Base-by-base conservation (phyloP, 148 eudicot genomes). In the Polygonum aviculare region DNA sequence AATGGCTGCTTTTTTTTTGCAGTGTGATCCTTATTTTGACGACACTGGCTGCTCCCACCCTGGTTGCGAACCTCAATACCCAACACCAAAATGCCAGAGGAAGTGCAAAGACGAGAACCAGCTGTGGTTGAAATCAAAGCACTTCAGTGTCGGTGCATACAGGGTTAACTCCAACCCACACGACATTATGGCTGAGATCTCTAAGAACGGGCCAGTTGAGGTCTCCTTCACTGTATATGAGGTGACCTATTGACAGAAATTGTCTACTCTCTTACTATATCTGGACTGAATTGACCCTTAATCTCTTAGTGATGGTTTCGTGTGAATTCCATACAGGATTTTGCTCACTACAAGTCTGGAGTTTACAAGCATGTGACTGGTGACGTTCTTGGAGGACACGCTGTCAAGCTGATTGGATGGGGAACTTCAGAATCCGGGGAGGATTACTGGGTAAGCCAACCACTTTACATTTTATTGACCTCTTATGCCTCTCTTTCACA, bases 11-110 rank as follows among this genome's bases (percentile, higher is more conserved):
- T 67, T 62, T 39, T 47, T 16, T 59, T 84, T 72, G 84, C 90
- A 90, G 93, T 94, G 98, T 83, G 98, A 94, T 84, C 98, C 98
- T 2, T 94, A 94, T 81, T 94, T 94, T 77, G 98, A 94, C 73
- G 81, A 79, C 59, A 81, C 76, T 41, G 98, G 98, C 22, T 94
- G 98, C 76, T 84, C 87, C 12, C 98, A 94, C 82, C 98, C 98
- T 49, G 98, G 98, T 63, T 94, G 98, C 79, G 97, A 94, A 77
- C 98, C 98, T 72, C 87, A 49, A 52, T 94, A 85, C 77, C 88
- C 97, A 38, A 94, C 98, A 55, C 98, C 98, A 14, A 85, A 83
- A 79, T 94, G 98, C 73, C 69, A 80, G 47, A 89, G 81, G 81
- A 85, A 86, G 82, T 94, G 98, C 75, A 78, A 75, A 26, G 81